Conservation (phyloP, 1,284 basidiomycete genomes). For the Porogramme epimiltina region DNA sequence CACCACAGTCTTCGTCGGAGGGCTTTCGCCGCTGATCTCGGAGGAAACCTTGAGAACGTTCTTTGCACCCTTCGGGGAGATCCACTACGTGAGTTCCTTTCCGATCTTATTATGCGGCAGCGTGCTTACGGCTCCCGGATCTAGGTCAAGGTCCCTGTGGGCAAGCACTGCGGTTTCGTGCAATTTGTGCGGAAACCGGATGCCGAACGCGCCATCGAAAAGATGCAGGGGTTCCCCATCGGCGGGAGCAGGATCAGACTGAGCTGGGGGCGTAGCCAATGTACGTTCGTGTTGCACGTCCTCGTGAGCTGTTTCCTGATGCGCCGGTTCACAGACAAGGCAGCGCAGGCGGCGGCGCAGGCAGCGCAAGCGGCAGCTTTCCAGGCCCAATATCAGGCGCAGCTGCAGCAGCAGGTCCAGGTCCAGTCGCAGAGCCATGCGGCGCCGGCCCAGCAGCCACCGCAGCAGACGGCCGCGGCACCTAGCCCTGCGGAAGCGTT, state of each 20-base stretch:
- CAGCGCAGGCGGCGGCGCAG: conserved; percentile 83
- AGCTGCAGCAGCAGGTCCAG: conserved; percentile 28
- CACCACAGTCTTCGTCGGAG: conserved; percentile 91
- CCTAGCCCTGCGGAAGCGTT: conserved; percentile 70
- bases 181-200: conserved; percentile 92
- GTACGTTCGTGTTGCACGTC: conserved; percentile 43
- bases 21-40: conserved; percentile 81
- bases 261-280: conserved; percentile 92
- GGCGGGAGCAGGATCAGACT: conserved; percentile 88
- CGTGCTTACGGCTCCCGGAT: conserved; percentile 9
- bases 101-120: neutral
- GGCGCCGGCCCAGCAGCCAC: conserved; percentile 9
- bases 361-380: conserved; percentile 74
- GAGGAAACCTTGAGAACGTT: conserved; percentile 88
- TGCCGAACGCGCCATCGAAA: conserved; percentile 90
- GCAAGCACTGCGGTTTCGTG: conserved; percentile 95
- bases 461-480: conserved; percentile 23
- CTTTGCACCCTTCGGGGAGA: conserved; percentile 89
- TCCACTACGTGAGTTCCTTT: conserved; percentile 70
- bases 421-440: neutral
- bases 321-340: conserved; percentile 61
- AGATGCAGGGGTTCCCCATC: conserved; percentile 95
- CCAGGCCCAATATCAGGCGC: conserved; percentile 49
- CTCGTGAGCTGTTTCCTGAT: neutral
- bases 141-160: conserved; percentile 92